Evolutionary conservation across 2,329 filamentous ascomycete species (phyloP).

Genomic region (Lasiodiplodia hormozganensis): DNA sequence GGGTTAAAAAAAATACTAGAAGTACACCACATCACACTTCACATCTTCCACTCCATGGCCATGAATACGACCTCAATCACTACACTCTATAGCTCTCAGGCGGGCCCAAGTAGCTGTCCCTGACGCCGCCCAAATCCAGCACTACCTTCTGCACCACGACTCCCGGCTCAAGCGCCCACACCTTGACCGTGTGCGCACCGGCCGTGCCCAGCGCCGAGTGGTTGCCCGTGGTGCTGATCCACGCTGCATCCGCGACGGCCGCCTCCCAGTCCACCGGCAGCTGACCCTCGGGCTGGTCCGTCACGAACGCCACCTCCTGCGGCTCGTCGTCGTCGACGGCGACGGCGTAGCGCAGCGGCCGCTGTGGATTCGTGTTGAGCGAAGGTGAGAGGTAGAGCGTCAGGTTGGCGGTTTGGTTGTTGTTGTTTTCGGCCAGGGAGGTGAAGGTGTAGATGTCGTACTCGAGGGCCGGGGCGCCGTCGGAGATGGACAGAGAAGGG

Average conservation of each 20-base stretch:
- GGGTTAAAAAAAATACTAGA: no score
- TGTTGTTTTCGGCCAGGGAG: conserved; percentile 32
- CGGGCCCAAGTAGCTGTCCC: conserved; percentile 63
- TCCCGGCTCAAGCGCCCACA: conserved; percentile 56
- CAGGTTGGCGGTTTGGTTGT: conserved; percentile 38
- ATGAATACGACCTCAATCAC: neutral
- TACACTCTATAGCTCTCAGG: conserved; percentile 54
- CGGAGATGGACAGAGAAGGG: conserved; percentile 38
- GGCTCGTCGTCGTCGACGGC: conserved; percentile 46
- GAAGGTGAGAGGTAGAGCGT: conserved; percentile 52
- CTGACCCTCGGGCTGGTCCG: conserved; percentile 49
- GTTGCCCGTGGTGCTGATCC: conserved; percentile 54
- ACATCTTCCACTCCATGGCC: no score
- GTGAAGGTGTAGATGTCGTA: conserved; percentile 49
- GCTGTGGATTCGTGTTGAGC: conserved; percentile 59
- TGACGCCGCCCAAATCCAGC: conserved; percentile 62
- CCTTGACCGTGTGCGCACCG: conserved; percentile 52
- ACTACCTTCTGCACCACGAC: conserved; percentile 59
- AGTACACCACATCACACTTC: no score
- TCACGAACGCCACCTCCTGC: conserved; percentile 51
- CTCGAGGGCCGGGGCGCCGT: conserved; percentile 41
- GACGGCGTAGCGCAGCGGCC: conserved; percentile 59
- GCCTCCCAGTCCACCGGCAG: conserved; percentile 57
- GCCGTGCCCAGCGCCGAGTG: conserved; percentile 35
- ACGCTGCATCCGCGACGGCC: conserved; percentile 59